Evolutionary conservation across 2,329 filamentous ascomycete genomes (phyloP).

Genomic region (Aspergillus eucalypticola): DNA sequence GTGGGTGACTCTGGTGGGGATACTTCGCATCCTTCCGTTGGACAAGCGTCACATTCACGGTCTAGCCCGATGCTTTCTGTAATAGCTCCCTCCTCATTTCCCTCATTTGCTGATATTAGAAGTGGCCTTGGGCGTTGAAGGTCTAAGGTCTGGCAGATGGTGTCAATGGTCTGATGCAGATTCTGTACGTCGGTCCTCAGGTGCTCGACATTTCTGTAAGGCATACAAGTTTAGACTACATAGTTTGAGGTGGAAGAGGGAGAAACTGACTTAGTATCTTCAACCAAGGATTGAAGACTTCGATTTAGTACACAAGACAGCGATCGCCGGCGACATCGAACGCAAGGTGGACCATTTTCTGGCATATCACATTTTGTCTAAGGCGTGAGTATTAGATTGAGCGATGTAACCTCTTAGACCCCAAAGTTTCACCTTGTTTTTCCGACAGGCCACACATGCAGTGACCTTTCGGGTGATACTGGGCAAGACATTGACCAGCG

Average conservation of each 20-base stretch:
- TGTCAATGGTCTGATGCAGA: too few species aligned
- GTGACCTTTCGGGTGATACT: conserved; percentile 44
- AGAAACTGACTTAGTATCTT: too few species aligned
- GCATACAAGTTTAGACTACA: too few species aligned
- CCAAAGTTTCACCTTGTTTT: conserved; percentile 47
- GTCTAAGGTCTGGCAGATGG: too few species aligned
- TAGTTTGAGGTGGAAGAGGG: too few species aligned
- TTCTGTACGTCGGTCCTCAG: too few species aligned
- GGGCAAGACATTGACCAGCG: conserved; percentile 25
- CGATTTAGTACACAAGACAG: conserved; percentile 52
- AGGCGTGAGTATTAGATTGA: background rate
- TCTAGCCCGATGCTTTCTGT: conserved; percentile 19
- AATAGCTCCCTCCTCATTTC: too few species aligned
- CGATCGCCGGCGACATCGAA: conserved; percentile 48
- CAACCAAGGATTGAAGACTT: conserved; percentile 23
- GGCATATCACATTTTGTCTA: conserved; percentile 52
- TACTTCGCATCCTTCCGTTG: conserved; percentile 41
- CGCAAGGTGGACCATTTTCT: conserved; percentile 48
- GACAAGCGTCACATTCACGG: conserved; percentile 39
- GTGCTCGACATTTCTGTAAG: too few species aligned
- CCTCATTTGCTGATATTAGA: too few species aligned
- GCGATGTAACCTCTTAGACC: too few species aligned
- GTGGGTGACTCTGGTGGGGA: conserved; percentile 36
- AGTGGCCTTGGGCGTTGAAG: too few species aligned
- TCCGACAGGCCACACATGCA: conserved; percentile 53